Evolutionary conservation across 495 filamentous ascomycete genomes (phyloP).

Genomic region (Talaromyces trachyspermus): DNA sequence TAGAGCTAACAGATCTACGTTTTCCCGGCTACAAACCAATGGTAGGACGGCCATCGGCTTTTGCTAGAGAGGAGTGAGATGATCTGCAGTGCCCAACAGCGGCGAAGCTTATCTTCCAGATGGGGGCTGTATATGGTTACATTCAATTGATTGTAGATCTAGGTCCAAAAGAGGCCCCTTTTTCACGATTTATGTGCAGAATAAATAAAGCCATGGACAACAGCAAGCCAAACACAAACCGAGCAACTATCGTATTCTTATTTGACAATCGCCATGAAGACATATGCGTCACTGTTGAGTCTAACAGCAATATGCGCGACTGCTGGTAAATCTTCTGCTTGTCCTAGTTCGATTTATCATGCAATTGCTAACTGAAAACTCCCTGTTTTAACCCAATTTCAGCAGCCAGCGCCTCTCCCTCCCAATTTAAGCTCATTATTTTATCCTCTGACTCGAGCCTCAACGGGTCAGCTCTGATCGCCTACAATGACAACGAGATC

Average conservation of each 20-base stretch:
- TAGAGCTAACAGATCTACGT: too few relatives aligned
- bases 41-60: too few relatives aligned
- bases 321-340: background rate
- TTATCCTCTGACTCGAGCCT: background rate
- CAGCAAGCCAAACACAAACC: too few relatives aligned
- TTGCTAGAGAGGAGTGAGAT: too few relatives aligned
- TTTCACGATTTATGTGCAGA: too few relatives aligned
- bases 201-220: too few relatives aligned
- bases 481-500: conserved; percentile 1
- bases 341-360: background rate
- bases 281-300: background rate
- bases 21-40: too few relatives aligned
- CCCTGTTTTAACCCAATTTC: background rate
- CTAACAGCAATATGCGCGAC: background rate
- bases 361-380: background rate
- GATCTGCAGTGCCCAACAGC: too few relatives aligned
- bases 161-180: too few relatives aligned
- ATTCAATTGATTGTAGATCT: too few relatives aligned
- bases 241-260: background rate
- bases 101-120: too few relatives aligned
- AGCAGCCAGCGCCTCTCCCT: background rate
- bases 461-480: background rate
- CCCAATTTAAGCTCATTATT: conserved; percentile 3
- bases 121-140: too few relatives aligned
- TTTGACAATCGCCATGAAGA: background rate